A percentile compares a stretch with the other conserved stretches of the same genome.
Conservation (phyloP, 2,329 filamentous ascomycete species). For the Sporothrix brunneoviolacea region DNA sequence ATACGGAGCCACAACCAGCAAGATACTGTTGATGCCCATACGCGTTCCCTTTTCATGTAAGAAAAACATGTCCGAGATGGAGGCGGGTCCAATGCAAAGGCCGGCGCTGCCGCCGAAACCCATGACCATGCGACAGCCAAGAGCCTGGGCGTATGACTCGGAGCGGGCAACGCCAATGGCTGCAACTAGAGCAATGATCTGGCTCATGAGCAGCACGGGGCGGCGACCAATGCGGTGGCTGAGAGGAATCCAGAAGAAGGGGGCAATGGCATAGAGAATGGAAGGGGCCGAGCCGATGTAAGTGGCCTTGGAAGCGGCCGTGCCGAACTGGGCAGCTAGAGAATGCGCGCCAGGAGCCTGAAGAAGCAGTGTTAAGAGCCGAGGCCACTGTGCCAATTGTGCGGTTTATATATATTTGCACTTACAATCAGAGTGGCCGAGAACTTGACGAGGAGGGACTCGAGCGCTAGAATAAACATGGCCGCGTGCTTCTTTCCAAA, state of each 20-base stretch:
- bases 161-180: constrained; percentile 16
- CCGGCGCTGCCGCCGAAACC: constrained; percentile 15
- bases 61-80: constrained; percentile 19
- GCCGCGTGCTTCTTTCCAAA: constrained; percentile 14
- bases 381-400: no score
- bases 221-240: constrained; percentile 18
- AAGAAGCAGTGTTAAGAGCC: no score
- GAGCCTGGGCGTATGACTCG: constrained; percentile 11
- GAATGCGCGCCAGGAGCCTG: constrained; percentile 16
- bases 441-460: constrained; percentile 18
- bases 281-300: constrained; percentile 18
- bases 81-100: constrained; percentile 15
- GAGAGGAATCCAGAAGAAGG: constrained; percentile 19
- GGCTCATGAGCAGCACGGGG: constrained; percentile 17
- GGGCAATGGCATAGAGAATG: constrained; percentile 15
- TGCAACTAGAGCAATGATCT: constrained; percentile 14
- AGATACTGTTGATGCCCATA: constrained; percentile 16
- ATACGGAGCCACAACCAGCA: constrained; percentile 17
- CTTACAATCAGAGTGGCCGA: constrained; percentile 15
- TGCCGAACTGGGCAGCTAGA: constrained; percentile 13
- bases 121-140: constrained; percentile 17
- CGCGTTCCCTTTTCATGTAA: constrained; percentile 17
- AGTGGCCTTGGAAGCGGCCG: constrained; percentile 12
- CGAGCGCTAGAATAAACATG: constrained; percentile 17
- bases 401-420: no score